Conservation (phyloP, 2,329 filamentous ascomycete genomes). For the Exophiala sp. region DNA sequence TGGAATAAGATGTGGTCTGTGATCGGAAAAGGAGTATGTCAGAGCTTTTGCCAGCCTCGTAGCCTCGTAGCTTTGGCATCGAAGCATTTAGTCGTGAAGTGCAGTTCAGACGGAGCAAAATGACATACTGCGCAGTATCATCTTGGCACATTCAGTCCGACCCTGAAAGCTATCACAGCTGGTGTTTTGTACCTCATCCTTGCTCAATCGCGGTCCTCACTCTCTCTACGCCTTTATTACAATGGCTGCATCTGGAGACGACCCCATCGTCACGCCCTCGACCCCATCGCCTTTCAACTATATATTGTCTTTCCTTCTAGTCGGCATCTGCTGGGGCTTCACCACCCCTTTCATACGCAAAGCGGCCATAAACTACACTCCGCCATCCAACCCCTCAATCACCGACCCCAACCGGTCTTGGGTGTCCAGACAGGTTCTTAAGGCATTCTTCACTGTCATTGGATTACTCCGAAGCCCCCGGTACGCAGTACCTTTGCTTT, state of each 20-base stretch:
- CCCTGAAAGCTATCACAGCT: too few relatives aligned
- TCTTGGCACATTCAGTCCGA: too few relatives aligned
- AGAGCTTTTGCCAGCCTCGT: too few relatives aligned
- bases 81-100: too few relatives aligned
- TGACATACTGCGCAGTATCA: too few relatives aligned
- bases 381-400: slow-evolving; percentile 42
- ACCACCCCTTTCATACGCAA: slow-evolving; percentile 89
- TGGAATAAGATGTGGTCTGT: slow-evolving; percentile 2
- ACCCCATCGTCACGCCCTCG: slow-evolving; percentile 8
- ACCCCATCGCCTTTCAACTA: slow-evolving; percentile 64
- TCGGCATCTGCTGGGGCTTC: slow-evolving; percentile 83
- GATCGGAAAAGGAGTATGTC: background rate
- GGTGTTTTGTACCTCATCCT: too few relatives aligned
- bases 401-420: slow-evolving; percentile 48
- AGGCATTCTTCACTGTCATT: slow-evolving; percentile 67
- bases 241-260: background rate
- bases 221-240: too few relatives aligned
- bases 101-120: too few relatives aligned
- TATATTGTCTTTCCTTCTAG: slow-evolving; percentile 81
- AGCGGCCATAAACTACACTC: slow-evolving; percentile 72
- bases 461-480: slow-evolving; percentile 77
- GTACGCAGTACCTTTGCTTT: slow-evolving; percentile 77
- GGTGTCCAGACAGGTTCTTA: slow-evolving; percentile 60
- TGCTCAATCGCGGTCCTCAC: too few relatives aligned
- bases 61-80: too few relatives aligned